Evolutionary conservation across 257 asterid genomes (phyloP).

Genomic region (Solanum sejunctum): DNA sequence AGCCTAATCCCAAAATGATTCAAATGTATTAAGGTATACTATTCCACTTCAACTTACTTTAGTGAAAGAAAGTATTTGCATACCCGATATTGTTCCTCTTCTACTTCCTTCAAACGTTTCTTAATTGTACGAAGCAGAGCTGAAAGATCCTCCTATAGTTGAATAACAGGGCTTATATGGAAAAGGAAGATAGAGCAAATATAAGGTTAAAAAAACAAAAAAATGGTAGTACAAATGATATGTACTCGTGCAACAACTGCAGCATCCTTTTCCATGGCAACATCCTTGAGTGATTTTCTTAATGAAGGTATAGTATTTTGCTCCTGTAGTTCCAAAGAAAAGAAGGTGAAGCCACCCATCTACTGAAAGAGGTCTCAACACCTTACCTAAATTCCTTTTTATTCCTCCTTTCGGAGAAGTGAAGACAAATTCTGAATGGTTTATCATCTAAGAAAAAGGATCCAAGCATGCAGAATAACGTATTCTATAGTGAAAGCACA

Average conservation of each 20-base stretch:
- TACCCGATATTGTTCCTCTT: conserved; percentile 96
- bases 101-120: conserved; percentile 85
- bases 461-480: neutral
- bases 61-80: conserved; percentile 11
- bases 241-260: conserved; percentile 94
- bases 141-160: conserved; percentile 85
- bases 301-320: conserved; percentile 72
- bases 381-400: neutral
- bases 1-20: conserved; percentile 42
- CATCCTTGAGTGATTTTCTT: conserved; percentile 88
- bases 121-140: conserved; percentile 87
- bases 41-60: neutral
- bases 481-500: neutral
- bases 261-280: conserved; percentile 99
- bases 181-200: neutral
- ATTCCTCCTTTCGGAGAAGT: neutral
- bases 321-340: conserved; percentile 42
- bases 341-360: neutral
- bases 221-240: neutral
- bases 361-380: neutral
- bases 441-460: neutral
- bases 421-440: neutral
- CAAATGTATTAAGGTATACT: conserved; percentile 1
- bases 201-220: neutral
- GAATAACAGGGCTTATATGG: conserved; percentile 4